Percentiles rank a stretch among this genome's conserved stretches.
These are phyloP conservation scores for Verticillium isaacii DNA, from an alignment of 2,329 filamentous ascomycete genomes.

Conservation along the genomic window DNA sequence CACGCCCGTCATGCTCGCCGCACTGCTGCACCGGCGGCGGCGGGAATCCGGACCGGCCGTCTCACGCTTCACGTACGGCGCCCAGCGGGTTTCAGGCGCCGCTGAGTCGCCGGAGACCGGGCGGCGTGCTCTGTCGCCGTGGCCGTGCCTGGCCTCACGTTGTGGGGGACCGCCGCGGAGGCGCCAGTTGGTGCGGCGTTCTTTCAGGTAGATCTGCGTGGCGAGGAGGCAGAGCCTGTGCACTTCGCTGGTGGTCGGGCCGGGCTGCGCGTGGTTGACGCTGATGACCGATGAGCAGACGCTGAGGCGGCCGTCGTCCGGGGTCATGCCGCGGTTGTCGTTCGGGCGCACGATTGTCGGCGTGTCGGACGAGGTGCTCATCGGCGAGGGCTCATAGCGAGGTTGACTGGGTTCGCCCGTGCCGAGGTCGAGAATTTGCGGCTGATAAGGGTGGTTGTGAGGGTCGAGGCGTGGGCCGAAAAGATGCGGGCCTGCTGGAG, in stretches of 20 bases:
- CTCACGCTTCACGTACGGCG: neutral
- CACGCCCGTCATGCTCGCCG: constrained; percentile 1
- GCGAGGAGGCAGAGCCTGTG: constrained; percentile 18
- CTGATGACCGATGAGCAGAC: neutral
- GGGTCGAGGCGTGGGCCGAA: neutral
- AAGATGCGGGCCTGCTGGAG: neutral
- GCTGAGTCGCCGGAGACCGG: neutral
- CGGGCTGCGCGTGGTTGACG: neutral
- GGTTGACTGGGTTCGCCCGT: neutral
- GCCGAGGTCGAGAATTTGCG: neutral
- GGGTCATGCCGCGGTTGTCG: neutral
- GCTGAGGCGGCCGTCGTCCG: neutral
- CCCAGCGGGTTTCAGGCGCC: neutral
- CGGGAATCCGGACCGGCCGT: neutral
- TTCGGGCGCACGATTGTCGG: neutral
- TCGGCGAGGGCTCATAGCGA: constrained; percentile 4
- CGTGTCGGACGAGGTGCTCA: constrained; percentile 1
- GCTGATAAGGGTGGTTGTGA: neutral
- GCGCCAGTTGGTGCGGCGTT: constrained; percentile 14
- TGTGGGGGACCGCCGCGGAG: constrained; percentile 10
- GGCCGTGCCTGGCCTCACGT: neutral
- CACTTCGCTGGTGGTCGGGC: constrained; percentile 4
- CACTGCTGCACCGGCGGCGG: neutral
- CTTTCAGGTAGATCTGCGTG: constrained; percentile 15
- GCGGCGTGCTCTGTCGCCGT: neutral